These are phyloP conservation scores for Wickerhamiella siamensis DNA, from an alignment of 805 yeast genomes.

Conservation along the genomic window DNA sequence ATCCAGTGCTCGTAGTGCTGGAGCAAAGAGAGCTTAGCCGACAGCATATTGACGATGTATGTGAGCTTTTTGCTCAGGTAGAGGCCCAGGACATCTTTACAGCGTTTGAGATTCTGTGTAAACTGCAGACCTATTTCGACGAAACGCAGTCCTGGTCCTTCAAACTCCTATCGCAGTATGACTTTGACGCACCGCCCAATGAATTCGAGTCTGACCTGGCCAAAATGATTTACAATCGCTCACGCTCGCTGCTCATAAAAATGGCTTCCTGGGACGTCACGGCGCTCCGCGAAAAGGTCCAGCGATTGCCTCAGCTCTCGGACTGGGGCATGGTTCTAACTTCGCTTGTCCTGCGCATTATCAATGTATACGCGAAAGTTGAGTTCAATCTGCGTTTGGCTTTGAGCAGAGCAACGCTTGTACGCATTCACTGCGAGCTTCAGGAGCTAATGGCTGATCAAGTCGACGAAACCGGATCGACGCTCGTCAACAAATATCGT, in stretches of 20 bases:
- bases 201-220: constrained; percentile 21
- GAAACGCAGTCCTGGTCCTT: constrained; percentile 23
- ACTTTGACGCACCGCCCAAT: constrained; percentile 15
- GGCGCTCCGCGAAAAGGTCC: constrained; percentile 18
- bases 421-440: constrained; percentile 22
- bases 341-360: constrained; percentile 20
- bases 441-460: constrained; percentile 12
- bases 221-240: constrained; percentile 15
- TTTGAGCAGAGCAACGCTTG: constrained; percentile 20
- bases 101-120: constrained; percentile 5
- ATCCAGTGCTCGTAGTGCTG: constrained; percentile 9
- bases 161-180: constrained; percentile 17
- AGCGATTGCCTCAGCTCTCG: constrained; percentile 12
- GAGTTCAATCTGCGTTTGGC: constrained; percentile 21
- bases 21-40: constrained; percentile 5
- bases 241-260: constrained; percentile 15
- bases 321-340: constrained; percentile 23
- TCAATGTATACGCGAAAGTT: constrained; percentile 15
- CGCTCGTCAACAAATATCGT: constrained; percentile 18
- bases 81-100: constrained; percentile 7
- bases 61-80: constrained; percentile 7
- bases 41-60: constrained; percentile 9
- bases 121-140: constrained; percentile 11
- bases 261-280: constrained; percentile 20
- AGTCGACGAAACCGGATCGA: constrained; percentile 7